Conservation (phyloP, 1,139 yeast genomes). For the Schwanniomyces etchellsii region DNA sequence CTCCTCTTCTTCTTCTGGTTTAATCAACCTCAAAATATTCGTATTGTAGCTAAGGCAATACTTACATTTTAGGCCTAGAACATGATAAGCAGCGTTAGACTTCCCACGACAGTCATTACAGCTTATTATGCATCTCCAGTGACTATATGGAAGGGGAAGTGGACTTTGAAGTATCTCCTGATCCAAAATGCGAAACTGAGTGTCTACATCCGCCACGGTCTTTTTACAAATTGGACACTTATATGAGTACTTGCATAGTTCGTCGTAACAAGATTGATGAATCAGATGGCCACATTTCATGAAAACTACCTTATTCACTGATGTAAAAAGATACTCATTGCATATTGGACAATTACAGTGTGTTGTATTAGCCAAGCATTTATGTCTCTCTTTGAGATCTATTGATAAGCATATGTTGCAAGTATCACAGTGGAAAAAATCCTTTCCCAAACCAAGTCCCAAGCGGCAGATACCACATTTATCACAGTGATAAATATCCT, state of each 20-base stretch:
- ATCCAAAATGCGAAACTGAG: constrained; percentile 81
- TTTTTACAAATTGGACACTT: constrained; percentile 89
- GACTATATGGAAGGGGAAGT: constrained; percentile 71
- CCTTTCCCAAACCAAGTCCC: constrained; percentile 83
- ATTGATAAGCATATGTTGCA: constrained; percentile 88
- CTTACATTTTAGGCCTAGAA: constrained; percentile 80
- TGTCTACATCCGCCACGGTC: constrained; percentile 80
- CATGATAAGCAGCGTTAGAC: constrained; percentile 71
- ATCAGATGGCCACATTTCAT: constrained; percentile 96
- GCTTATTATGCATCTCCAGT: constrained; percentile 71
- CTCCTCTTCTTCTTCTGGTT: constrained; percentile 43
- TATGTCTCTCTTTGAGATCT: constrained; percentile 70
- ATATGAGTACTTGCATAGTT: constrained; percentile 72
- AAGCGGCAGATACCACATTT: constrained; percentile 90
- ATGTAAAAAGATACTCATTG: constrained; percentile 83
- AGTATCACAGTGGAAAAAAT: constrained; percentile 85
- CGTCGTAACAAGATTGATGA: constrained; percentile 79
- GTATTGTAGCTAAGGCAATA: constrained; percentile 87
- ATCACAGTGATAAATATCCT: constrained; percentile 86
- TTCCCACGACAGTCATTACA: constrained; percentile 91
- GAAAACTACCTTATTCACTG: constrained; percentile 80
- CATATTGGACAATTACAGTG: constrained; percentile 93
- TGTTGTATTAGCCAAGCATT: constrained; percentile 80
- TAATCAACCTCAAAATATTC: constrained; percentile 59
- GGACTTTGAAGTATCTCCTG: constrained; percentile 73